These are phyloP conservation scores for Aspergillus versicolor DNA, from an alignment of 2,329 filamentous ascomycete genomes.

Conservation along the genomic window DNA sequence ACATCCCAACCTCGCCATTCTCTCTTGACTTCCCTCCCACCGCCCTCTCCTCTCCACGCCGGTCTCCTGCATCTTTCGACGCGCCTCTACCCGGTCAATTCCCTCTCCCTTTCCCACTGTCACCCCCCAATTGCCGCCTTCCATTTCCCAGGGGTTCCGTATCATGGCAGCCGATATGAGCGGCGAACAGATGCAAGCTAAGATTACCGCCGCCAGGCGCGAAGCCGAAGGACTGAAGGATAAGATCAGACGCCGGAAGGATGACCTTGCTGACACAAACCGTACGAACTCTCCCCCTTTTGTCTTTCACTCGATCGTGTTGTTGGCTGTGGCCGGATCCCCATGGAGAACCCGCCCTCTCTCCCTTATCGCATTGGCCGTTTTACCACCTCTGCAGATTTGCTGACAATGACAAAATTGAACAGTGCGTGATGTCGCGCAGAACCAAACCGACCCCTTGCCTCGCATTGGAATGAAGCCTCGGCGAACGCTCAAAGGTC, in stretches of 20 bases:
- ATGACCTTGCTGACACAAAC: constrained; percentile 96
- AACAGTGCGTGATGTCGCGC: constrained; percentile 85
- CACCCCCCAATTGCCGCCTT: constrained; percentile 21
- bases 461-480: constrained; percentile 96
- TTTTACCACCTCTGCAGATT: constrained; percentile 3
- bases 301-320: constrained; percentile 5
- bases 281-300: constrained; percentile 62
- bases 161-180: constrained; percentile 51
- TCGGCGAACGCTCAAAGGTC: constrained; percentile 93
- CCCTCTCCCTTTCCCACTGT: constrained; percentile 12
- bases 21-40: constrained; percentile 10
- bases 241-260: constrained; percentile 99
- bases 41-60: constrained; percentile 14
- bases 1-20: constrained; percentile 10
- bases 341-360: not conserved
- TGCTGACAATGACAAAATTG: constrained; percentile 24
- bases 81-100: constrained; percentile 37
- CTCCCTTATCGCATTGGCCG: not conserved
- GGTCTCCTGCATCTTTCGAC: constrained; percentile 21
- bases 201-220: constrained; percentile 86
- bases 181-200: constrained; percentile 76
- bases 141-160: constrained; percentile 26
- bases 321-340: no score
- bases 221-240: constrained; percentile 98
- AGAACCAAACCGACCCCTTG: constrained; percentile 87